These are phyloP conservation scores for Claviceps capensis DNA, from an alignment of 2,329 filamentous ascomycete genomes.

Conservation along the genomic window DNA sequence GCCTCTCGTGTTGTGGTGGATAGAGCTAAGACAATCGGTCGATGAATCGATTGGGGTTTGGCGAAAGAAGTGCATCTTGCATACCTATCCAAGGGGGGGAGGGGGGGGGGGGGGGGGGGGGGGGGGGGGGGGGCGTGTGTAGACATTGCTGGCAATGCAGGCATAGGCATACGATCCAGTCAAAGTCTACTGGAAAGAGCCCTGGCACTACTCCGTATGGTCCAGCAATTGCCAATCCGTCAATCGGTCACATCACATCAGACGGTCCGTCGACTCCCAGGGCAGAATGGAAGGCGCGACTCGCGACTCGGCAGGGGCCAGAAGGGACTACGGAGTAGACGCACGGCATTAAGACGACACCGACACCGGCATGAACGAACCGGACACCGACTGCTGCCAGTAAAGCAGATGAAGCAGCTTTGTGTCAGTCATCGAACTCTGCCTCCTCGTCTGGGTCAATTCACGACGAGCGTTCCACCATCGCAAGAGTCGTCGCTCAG, in stretches of 20 bases:
- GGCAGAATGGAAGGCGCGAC: background rate
- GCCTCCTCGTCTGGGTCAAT: no score
- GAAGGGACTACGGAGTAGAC: background rate
- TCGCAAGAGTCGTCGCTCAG: no score
- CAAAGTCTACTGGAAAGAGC: background rate
- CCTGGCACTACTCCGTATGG: background rate
- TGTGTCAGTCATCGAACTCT: no score
- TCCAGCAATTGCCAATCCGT: background rate
- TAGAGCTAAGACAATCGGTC: background rate
- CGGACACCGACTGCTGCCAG: no score
- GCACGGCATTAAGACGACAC: background rate
- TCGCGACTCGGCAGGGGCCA: slow-evolving; percentile 7
- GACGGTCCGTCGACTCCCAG: no score
- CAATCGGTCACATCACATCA: no score
- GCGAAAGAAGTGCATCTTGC: background rate
- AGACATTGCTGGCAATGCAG: background rate
- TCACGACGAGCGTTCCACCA: no score
- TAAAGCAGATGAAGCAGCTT: no score
- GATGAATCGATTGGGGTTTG: background rate
- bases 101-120: background rate
- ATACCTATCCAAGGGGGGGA: background rate
- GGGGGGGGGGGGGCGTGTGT: background rate
- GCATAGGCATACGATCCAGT: background rate
- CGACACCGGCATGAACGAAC: background rate
- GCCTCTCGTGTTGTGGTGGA: no score